Evolutionary conservation across 2,329 filamentous ascomycete species (phyloP).

Genomic region (Hypoxylon sp.): DNA sequence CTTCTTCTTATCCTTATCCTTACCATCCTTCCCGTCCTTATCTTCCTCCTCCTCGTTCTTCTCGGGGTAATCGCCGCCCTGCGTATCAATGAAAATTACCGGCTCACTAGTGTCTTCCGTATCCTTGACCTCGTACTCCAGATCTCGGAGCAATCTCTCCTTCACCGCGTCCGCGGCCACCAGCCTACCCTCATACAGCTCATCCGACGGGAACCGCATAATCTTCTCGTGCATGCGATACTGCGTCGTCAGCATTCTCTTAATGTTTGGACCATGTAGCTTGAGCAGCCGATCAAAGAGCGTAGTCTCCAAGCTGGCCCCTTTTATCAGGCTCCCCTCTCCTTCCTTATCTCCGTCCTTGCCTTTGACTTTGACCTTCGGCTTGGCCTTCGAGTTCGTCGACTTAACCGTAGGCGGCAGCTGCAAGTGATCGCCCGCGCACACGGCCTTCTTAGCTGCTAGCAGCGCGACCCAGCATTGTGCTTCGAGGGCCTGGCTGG

Average conservation of each 20-base stretch:
- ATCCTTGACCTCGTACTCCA: slow-evolving; percentile 82
- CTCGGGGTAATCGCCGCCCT: slow-evolving; percentile 93
- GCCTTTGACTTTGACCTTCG: slow-evolving; percentile 59
- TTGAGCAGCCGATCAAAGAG: slow-evolving; percentile 90
- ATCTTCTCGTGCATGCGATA: slow-evolving; percentile 98
- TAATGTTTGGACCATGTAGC: slow-evolving; percentile 86
- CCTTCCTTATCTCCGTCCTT: slow-evolving; percentile 56
- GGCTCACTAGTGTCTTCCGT: slow-evolving; percentile 91
- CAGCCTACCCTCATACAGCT: slow-evolving; percentile 87
- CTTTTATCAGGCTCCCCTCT: slow-evolving; percentile 59
- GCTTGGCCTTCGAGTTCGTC: slow-evolving; percentile 71
- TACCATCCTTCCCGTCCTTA: slow-evolving; percentile 76
- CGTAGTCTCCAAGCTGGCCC: slow-evolving; percentile 83
- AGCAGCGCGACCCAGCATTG: slow-evolving; percentile 97
- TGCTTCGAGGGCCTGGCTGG: slow-evolving; percentile 93
- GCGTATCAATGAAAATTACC: slow-evolving; percentile 94
- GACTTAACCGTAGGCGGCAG: slow-evolving; percentile 96
- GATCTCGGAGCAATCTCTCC: slow-evolving; percentile 78
- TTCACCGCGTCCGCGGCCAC: slow-evolving; percentile 86
- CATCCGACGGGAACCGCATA: slow-evolving; percentile 92
- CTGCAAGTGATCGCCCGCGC: slow-evolving; percentile 95
- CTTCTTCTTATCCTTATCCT: slow-evolving; percentile 67
- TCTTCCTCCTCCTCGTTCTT: slow-evolving; percentile 81
- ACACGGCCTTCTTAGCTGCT: slow-evolving; percentile 84
- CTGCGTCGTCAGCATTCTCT: slow-evolving; percentile 95